Evolutionary conservation across 306 rosid genomes (phyloP), one percentile per base, ranked within the genome.

Genomic region (Cajanus cajan): DNA sequence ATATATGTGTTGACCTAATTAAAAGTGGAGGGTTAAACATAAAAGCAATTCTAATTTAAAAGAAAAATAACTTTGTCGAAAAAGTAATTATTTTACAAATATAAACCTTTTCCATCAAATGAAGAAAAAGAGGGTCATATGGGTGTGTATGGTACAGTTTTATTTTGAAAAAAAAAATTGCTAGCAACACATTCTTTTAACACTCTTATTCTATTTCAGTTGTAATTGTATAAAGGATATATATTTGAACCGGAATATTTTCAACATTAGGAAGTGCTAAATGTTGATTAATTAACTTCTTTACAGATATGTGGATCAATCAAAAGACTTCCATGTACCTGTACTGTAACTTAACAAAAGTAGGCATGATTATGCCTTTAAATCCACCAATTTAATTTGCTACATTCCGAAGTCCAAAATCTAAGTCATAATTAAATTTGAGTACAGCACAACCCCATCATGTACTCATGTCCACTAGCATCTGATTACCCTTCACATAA

Each of bases 321-420:
- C 6, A 71, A 65, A 28, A 54, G 22, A 72, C 65, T 71, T 71
- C 47, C 51, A n/a, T 1, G 3, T 31, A 28, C 65, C 12, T 18
- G 45, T 34, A n/a, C 7, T 55, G 40, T 28, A 47, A 9, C 34
- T 16, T 24, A 59, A 57, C 67, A 72, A 73, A 67, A 65, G 54
- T 57, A 45, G 83, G 83, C 78, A 78, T 67, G 68, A 73, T 28
- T 47, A 67, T 78, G 80, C 80, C 78, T 43, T 43, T 28, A 71
- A 36, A 77, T 54, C 28, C 65, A 63, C 50, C 41, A 36, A 24
- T 59, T 59, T 79, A 37, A 72, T 37, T 47, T 48, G 21, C 68
- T 62, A 34, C 70, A 7, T 63, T 16, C 22, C 68, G 34, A 8
- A n/a, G 22, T 52, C 37, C n/a, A 77, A 63, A 70, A 31, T 22